These are phyloP conservation scores for Xylaria castorea DNA, from an alignment of 495 filamentous ascomycete genomes.

Conservation along the genomic window DNA sequence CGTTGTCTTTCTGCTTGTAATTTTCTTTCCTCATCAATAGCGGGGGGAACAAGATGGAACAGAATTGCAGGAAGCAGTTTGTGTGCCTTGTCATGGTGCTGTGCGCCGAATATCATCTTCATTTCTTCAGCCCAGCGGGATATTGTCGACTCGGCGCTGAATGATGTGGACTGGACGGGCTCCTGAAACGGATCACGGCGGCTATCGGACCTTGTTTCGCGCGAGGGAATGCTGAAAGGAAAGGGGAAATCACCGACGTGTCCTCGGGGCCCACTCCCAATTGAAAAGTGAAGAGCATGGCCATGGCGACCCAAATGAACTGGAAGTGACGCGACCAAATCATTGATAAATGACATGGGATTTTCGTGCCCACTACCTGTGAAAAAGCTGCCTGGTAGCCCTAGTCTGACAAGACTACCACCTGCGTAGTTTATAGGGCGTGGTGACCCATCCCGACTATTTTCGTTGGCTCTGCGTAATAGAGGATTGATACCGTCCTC, in stretches of 20 bases:
- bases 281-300: slow-evolving; percentile 50
- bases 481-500: slow-evolving; percentile 88
- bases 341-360: slow-evolving; percentile 51
- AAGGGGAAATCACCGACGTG: slow-evolving; percentile 48
- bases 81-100: slow-evolving; percentile 71
- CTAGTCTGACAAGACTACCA: slow-evolving; percentile 45
- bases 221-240: slow-evolving; percentile 39
- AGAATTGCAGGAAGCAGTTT: slow-evolving; percentile 73
- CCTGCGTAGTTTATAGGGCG: slow-evolving; percentile 34
- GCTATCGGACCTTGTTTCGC: slow-evolving; percentile 48
- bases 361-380: slow-evolving; percentile 37
- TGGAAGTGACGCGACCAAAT: slow-evolving; percentile 44
- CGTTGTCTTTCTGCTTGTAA: slow-evolving; percentile 63
- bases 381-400: slow-evolving; percentile 42
- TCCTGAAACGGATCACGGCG: slow-evolving; percentile 55
- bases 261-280: slow-evolving; percentile 47
- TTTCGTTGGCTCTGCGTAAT: slow-evolving; percentile 52
- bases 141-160: slow-evolving; percentile 70
- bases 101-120: slow-evolving; percentile 77
- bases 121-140: slow-evolving; percentile 91
- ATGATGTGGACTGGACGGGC: slow-evolving; percentile 67
- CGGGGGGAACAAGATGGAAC: slow-evolving; percentile 78
- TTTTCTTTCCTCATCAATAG: slow-evolving; percentile 77
- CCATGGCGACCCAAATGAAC: slow-evolving; percentile 40
- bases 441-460: slow-evolving; percentile 45